Evolutionary conservation across 1,284 basidiomycete genomes (phyloP).

Genomic region (Apiotrichum gracile): DNA sequence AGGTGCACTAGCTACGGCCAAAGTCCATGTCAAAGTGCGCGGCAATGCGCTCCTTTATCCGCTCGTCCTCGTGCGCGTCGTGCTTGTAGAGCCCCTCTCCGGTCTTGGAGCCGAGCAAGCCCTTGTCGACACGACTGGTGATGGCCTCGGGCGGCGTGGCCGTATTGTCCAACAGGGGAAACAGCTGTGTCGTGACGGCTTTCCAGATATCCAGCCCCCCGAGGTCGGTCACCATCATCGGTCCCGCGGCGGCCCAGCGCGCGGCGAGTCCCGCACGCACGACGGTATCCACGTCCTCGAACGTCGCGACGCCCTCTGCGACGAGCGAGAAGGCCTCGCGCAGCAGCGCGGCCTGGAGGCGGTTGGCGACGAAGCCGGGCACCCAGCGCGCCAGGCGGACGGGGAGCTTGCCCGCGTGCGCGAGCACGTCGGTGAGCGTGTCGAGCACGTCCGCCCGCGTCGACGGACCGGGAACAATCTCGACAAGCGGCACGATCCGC

Average conservation of each 20-base stretch:
- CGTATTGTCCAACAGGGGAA: slow-evolving; percentile 4
- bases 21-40: slow-evolving; percentile 12
- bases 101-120: slow-evolving; percentile 8
- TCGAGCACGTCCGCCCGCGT: slow-evolving; percentile 1
- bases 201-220: slow-evolving; percentile 13
- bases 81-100: slow-evolving; percentile 9
- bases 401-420: slow-evolving; percentile 6
- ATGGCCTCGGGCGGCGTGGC: slow-evolving; percentile 3
- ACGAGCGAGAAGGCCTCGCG: slow-evolving; percentile 10
- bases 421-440: not conserved
- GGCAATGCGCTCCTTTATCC: slow-evolving; percentile 1
- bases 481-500: slow-evolving; percentile 10
- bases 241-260: slow-evolving; percentile 12
- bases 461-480: not conserved
- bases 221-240: slow-evolving; percentile 10
- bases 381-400: slow-evolving; percentile 5
- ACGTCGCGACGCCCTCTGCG: slow-evolving; percentile 8
- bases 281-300: slow-evolving; percentile 10
- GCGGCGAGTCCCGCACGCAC: slow-evolving; percentile 7
- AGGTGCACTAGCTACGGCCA: not conserved
- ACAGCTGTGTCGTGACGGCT: slow-evolving; percentile 9
- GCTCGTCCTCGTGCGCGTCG: not conserved
- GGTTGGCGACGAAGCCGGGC: slow-evolving; percentile 15
- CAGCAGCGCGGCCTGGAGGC: slow-evolving; percentile 12
- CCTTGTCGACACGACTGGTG: not conserved